These are phyloP conservation scores for Nigrospora sphaerica DNA, from an alignment of 2,329 filamentous ascomycete genomes.

Conservation along the genomic window DNA sequence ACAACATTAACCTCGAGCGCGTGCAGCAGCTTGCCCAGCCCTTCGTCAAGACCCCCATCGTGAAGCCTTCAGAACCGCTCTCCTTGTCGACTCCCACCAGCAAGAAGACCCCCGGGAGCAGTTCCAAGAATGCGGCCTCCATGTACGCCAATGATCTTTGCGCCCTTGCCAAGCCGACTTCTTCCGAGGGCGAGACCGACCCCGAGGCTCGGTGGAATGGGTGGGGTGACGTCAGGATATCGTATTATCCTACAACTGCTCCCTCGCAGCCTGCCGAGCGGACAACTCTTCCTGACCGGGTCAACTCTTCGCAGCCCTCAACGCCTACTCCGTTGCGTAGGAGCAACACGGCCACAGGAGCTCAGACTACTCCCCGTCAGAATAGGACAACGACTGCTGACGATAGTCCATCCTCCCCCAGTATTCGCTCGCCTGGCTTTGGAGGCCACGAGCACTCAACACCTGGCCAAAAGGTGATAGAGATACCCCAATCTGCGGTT, in stretches of 20 bases:
- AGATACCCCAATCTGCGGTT: conserved; percentile 54
- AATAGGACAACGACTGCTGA: conserved; percentile 31
- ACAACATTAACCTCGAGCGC: conserved; percentile 69
- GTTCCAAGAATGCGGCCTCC: conserved; percentile 41
- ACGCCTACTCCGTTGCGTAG: conserved; percentile 73
- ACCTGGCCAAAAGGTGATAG: conserved; percentile 51
- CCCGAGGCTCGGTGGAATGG: conserved; percentile 53
- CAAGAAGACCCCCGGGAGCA: conserved; percentile 71
- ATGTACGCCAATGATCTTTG: conserved; percentile 81
- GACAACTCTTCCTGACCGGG: conserved; percentile 19
- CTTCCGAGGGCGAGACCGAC: conserved; percentile 25
- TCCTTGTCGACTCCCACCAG: conserved; percentile 44
- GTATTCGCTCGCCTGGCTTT: conserved; percentile 29
- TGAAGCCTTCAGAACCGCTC: conserved; percentile 41
- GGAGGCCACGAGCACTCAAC: conserved; percentile 31
- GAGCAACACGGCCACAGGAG: conserved; percentile 47
- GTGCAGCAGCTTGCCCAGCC: conserved; percentile 78
- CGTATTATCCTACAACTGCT: conserved; percentile 60
- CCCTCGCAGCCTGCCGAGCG: conserved; percentile 21
- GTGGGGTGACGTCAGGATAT: conserved; percentile 74
- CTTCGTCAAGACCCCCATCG: conserved; percentile 65
- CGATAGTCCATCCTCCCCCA: conserved; percentile 36
- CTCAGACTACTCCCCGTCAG: conserved; percentile 28
- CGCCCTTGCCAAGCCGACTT: conserved; percentile 58
- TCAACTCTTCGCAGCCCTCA: conserved; percentile 43